Percentiles rank a stretch among this genome's conserved stretches.
These are phyloP conservation scores for Petunia secreta DNA, from an alignment of 257 asterid genomes.

Conservation along the genomic window DNA sequence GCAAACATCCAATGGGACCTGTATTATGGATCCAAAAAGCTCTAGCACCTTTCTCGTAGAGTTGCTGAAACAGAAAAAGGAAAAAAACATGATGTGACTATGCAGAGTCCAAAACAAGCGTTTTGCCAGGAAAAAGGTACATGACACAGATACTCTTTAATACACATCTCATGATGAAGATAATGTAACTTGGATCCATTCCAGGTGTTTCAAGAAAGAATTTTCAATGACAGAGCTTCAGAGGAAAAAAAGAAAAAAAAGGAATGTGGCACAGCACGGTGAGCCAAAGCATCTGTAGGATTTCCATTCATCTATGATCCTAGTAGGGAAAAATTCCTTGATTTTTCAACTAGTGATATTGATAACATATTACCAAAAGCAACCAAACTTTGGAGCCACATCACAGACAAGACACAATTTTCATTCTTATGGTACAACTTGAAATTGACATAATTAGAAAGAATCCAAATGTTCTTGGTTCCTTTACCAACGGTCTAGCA, in stretches of 20 bases:
- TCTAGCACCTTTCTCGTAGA: constrained; percentile 35
- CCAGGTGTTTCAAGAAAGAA: not conserved
- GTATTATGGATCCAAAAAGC: constrained; percentile 40
- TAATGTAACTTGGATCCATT: not conserved
- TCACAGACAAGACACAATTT: too few relatives aligned
- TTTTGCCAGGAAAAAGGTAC: not conserved
- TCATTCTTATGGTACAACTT: too few relatives aligned
- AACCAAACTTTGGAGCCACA: too few relatives aligned
- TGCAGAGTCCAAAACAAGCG: not conserved
- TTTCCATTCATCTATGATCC: not conserved
- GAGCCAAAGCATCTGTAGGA: not conserved
- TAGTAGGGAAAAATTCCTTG: not conserved
- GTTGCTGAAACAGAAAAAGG: constrained; percentile 21
- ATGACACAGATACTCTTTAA: not conserved
- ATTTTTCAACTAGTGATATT: too few relatives aligned
- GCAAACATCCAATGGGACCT: constrained; percentile 38
- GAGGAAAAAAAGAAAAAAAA: not conserved
- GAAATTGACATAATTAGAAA: too few relatives aligned
- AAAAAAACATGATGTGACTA: not conserved
- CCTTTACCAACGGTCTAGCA: not conserved
- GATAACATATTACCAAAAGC: too few relatives aligned
- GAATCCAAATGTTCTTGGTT: too few relatives aligned
- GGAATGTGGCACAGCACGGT: not conserved
- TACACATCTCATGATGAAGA: not conserved
- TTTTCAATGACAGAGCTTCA: not conserved